Evolutionary conservation across 1,284 basidiomycete species (phyloP).

Genomic region (Heliocybe sulcata): DNA sequence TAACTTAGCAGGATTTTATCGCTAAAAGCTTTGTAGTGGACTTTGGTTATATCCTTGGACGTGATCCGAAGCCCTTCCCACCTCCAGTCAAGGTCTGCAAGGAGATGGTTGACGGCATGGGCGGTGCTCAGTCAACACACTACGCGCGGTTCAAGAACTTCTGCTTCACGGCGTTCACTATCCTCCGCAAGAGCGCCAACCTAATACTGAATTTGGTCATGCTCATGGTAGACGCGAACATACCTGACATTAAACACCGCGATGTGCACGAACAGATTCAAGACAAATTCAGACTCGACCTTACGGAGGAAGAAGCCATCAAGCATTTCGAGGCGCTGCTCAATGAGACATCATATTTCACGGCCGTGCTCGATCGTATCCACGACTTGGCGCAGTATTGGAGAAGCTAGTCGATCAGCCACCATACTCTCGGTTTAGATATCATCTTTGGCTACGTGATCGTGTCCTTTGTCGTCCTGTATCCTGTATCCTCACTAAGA

Average conservation of each 20-base stretch:
- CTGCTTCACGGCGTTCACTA: slow-evolving; percentile 95
- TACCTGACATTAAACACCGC: slow-evolving; percentile 94
- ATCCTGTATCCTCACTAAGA: background rate
- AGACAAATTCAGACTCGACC: slow-evolving; percentile 92
- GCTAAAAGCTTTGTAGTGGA: slow-evolving; percentile 58
- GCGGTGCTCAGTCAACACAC: slow-evolving; percentile 86
- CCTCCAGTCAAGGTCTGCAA: slow-evolving; percentile 98
- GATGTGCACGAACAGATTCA: slow-evolving; percentile 85
- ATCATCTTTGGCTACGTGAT: background rate
- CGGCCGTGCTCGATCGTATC: slow-evolving; percentile 87
- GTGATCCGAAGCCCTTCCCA: slow-evolving; percentile 97
- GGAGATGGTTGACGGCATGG: slow-evolving; percentile 99
- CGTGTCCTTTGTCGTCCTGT: background rate
- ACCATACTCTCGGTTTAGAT: slow-evolving; percentile 1
- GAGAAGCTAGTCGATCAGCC: slow-evolving; percentile 41
- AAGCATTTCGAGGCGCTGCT: slow-evolving; percentile 92
- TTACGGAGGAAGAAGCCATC: slow-evolving; percentile 95
- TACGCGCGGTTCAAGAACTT: slow-evolving; percentile 94
- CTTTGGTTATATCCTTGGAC: slow-evolving; percentile 97
- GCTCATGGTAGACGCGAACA: slow-evolving; percentile 97
- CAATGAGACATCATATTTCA: slow-evolving; percentile 94
- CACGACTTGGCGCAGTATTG: slow-evolving; percentile 85
- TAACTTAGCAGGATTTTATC: background rate
- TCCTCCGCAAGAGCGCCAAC: slow-evolving; percentile 95
- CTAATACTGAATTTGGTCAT: slow-evolving; percentile 95